Percentiles rank a stretch among this genome's conserved stretches.
Conservation (phyloP, 2,329 filamentous ascomycete genomes). For the Aspergillus uvarum region DNA sequence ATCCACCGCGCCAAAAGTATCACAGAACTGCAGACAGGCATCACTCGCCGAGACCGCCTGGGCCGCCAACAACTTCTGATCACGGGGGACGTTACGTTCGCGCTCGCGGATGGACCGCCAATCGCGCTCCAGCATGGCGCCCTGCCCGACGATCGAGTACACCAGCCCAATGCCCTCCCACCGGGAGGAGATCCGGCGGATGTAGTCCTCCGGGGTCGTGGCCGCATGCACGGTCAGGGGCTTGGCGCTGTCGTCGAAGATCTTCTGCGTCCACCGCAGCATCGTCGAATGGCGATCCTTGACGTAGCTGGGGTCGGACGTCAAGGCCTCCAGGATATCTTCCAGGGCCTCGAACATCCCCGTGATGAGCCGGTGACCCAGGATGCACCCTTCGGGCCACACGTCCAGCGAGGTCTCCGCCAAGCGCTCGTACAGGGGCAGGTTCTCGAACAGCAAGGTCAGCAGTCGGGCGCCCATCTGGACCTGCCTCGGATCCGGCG, state of each 20-base stretch:
- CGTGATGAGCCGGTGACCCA: slow-evolving; percentile 20
- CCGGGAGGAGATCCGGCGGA: slow-evolving; percentile 13
- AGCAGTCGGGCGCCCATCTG: slow-evolving; percentile 26
- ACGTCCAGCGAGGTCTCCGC: slow-evolving; percentile 15
- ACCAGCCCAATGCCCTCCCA: slow-evolving; percentile 28
- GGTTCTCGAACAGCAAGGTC: slow-evolving; percentile 19
- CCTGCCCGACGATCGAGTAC: slow-evolving; percentile 21
- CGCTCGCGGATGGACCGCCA: slow-evolving; percentile 3
- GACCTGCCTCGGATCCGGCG: slow-evolving; percentile 14
- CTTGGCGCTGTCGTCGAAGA: slow-evolving; percentile 23
- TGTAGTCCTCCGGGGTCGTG: slow-evolving; percentile 24
- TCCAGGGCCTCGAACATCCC: slow-evolving; percentile 21
- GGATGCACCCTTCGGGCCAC: slow-evolving; percentile 22
- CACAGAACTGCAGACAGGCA: slow-evolving; percentile 28
- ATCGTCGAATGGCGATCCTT: slow-evolving; percentile 5
- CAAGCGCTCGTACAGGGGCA: slow-evolving; percentile 20
- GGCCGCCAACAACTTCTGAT: slow-evolving; percentile 12
- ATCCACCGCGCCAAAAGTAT: slow-evolving; percentile 23
- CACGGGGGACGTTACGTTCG: slow-evolving; percentile 9
- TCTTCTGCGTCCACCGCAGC: slow-evolving; percentile 16
- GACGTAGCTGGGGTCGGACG: slow-evolving; percentile 11
- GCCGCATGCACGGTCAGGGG: slow-evolving; percentile 15
- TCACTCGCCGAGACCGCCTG: slow-evolving; percentile 29
- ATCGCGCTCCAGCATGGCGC: slow-evolving; percentile 12
- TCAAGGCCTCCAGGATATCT: slow-evolving; percentile 16